Percentiles rank a stretch among this genome's conserved stretches.
phyloP scores from a whole-genome alignment of 768 basidiomycete species.

The Mycena maculata region DNA sequence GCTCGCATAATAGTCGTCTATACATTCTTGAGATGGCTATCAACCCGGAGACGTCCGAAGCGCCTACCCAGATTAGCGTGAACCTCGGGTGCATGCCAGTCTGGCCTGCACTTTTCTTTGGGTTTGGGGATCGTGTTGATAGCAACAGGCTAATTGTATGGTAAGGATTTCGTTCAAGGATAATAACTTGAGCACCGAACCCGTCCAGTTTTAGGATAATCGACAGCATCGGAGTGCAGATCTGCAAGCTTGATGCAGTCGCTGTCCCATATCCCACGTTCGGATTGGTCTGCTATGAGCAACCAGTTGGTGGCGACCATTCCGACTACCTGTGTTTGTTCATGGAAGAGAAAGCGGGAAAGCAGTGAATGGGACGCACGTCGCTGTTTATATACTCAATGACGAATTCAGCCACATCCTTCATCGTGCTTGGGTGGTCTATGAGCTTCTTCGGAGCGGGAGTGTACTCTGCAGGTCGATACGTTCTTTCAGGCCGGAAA shows the following conservation, averaged over 20 bases:
- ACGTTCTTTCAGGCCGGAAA: constrained; percentile 42
- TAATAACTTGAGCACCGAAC: constrained; percentile 4
- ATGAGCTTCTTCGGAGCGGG: constrained; percentile 60
- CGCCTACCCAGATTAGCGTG: constrained; percentile 39
- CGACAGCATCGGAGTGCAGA: constrained; percentile 74
- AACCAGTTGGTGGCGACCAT: constrained; percentile 74
- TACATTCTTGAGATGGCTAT: background rate
- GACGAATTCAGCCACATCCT: constrained; percentile 76
- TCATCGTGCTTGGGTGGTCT: constrained; percentile 63
- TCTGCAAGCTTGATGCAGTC: constrained; percentile 65
- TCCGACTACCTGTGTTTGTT: constrained; percentile 51
- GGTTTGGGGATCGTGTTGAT: constrained; percentile 56
- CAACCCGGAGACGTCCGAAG: too few relatives aligned
- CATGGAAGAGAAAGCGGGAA: background rate
- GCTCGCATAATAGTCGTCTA: constrained; percentile 63
- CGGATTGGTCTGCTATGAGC: constrained; percentile 70
- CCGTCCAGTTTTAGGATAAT: constrained; percentile 71
- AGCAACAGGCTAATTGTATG: constrained; percentile 48
- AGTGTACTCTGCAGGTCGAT: constrained; percentile 60
- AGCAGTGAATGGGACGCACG: constrained; percentile 47
- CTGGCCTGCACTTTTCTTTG: constrained; percentile 56
- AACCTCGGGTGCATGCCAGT: constrained; percentile 77
- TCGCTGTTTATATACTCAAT: constrained; percentile 77
- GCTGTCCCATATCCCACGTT: constrained; percentile 56
- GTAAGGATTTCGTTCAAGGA: background rate